Percentiles rank a stretch among this genome's conserved stretches.
Conservation (phyloP, 345 rosid genomes). For the Orychophragmus violaceus region DNA sequence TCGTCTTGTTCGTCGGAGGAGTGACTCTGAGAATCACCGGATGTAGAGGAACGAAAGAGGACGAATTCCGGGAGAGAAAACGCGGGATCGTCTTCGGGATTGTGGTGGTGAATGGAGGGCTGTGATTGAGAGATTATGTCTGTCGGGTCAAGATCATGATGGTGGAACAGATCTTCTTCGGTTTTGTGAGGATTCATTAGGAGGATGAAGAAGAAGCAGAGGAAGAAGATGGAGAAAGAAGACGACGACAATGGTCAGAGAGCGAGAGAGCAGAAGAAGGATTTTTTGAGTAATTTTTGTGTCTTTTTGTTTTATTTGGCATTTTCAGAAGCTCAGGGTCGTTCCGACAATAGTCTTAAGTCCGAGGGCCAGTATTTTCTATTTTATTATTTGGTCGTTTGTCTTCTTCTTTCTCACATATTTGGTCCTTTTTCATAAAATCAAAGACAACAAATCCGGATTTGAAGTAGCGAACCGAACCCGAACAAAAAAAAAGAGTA, state of each 20-base stretch:
- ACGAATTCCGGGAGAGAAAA: constrained; percentile 60
- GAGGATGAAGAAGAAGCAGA: not conserved
- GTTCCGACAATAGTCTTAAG: no score
- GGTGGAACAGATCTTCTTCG: constrained; percentile 49
- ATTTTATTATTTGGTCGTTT: no score
- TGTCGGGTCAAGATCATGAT: constrained; percentile 42
- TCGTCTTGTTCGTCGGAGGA: constrained; percentile 51
- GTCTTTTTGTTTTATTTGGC: no score
- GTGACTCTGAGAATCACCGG: constrained; percentile 52
- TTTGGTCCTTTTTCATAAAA: no score
- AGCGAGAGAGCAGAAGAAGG: not conserved
- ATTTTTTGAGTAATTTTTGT: not conserved
- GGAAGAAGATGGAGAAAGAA: not conserved
- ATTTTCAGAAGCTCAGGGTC: no score
- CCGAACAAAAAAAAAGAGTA: no score
- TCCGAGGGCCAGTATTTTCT: no score
- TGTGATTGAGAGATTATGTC: constrained; percentile 43
- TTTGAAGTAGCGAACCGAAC: no score
- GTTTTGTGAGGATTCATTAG: constrained; percentile 62
- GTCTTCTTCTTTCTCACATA: no score
- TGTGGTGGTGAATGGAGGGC: constrained; percentile 42
- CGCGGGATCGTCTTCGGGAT: constrained; percentile 40
- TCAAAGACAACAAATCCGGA: no score
- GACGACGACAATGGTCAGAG: constrained; percentile 14
- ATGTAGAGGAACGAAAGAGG: constrained; percentile 65